These are phyloP conservation scores for Petasospora fabianii DNA, from an alignment of 1,139 yeast genomes.

Conservation along the genomic window DNA sequence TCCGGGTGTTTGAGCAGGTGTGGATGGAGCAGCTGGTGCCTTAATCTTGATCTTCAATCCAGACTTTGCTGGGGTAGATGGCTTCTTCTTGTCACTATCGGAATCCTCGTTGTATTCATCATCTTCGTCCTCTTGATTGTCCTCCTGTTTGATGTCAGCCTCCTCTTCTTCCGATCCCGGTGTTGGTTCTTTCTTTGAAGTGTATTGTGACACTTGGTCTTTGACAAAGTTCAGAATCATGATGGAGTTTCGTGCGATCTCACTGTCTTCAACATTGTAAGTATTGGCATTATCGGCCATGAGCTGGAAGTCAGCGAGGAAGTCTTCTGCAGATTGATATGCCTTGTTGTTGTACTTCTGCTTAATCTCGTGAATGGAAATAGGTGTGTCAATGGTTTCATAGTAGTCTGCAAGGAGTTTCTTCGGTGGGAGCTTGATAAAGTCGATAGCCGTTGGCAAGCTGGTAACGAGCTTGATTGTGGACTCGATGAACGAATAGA, in stretches of 20 bases:
- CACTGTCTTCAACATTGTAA: conserved; percentile 59
- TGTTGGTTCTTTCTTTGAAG: background rate
- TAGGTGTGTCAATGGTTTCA: conserved; percentile 58
- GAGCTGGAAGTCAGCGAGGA: conserved; percentile 52
- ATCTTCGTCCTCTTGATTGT: background rate
- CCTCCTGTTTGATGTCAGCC: background rate
- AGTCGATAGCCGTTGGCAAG: conserved; percentile 27
- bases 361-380: conserved; percentile 63
- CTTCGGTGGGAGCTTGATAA: conserved; percentile 66
- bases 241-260: conserved; percentile 57
- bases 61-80: conserved; percentile 8
- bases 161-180: background rate
- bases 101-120: conserved; percentile 1
- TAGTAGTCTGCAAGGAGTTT: conserved; percentile 82
- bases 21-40: conserved; percentile 6
- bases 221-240: conserved; percentile 39
- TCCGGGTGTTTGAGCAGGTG: conserved; percentile 5
- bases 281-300: conserved; percentile 56
- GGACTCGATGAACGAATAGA: conserved; percentile 6
- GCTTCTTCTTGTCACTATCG: too few relatives aligned
- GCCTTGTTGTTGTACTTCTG: conserved; percentile 34
- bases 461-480: conserved; percentile 9
- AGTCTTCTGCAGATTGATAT: conserved; percentile 38
- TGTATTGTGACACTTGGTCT: conserved; percentile 33
- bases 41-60: conserved; percentile 18